These are phyloP conservation scores for Rheum nobile DNA, from an alignment of 148 eudicot species.

Conservation along the genomic window DNA sequence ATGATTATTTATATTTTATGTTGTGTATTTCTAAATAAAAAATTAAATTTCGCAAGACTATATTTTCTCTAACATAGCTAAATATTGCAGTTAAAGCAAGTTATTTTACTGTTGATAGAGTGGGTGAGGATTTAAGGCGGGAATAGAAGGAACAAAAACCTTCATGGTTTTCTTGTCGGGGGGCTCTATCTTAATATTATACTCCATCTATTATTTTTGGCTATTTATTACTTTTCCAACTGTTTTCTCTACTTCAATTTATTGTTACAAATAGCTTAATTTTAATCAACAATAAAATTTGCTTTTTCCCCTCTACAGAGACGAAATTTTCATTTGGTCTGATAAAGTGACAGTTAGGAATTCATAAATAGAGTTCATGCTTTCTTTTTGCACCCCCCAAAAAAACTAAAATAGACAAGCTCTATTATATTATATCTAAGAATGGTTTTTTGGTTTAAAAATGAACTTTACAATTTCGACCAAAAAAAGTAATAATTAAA, in stretches of 20 bases:
- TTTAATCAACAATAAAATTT: not conserved
- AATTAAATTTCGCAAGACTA: not conserved
- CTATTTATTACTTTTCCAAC: not conserved
- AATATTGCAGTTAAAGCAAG: not conserved
- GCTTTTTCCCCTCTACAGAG: not conserved
- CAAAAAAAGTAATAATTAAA: no score
- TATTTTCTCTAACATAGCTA: not conserved
- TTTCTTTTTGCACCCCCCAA: no score
- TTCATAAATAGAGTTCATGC: no score
- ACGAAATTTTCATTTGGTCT: not conserved
- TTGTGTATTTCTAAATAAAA: no score
- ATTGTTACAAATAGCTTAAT: not conserved
- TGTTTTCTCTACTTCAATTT: not conserved
- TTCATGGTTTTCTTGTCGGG: not conserved
- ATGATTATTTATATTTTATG: no score
- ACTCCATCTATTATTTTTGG: not conserved
- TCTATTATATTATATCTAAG: no score
- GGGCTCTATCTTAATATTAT: not conserved
- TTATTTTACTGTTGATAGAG: not conserved
- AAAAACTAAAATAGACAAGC: no score
- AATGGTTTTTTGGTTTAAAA: no score
- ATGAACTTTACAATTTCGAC: no score
- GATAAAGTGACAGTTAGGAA: no score
- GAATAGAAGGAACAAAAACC: not conserved
- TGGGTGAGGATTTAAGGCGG: not conserved